Conservation (phyloP, 1,139 yeast species). For the Geotrichum citri-aurantii region DNA sequence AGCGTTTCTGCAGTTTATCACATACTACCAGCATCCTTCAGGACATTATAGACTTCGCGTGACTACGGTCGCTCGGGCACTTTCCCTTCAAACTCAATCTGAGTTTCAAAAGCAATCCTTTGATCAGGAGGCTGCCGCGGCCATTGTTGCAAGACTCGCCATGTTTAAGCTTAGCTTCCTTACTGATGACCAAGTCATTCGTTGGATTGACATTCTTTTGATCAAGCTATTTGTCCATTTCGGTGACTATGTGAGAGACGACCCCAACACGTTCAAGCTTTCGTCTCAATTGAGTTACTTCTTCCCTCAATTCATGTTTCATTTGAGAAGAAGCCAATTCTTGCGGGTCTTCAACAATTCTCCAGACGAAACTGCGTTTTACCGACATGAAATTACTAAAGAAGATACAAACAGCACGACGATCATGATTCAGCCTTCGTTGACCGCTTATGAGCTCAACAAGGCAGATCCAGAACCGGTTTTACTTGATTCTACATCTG, state of each 20-base stretch:
- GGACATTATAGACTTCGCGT: constrained; percentile 75
- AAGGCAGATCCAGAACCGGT: constrained; percentile 61
- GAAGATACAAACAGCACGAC: constrained; percentile 63
- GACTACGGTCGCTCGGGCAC: constrained; percentile 71
- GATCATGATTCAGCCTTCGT: constrained; percentile 72
- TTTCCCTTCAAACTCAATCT: constrained; percentile 49
- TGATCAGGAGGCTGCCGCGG: constrained; percentile 99
- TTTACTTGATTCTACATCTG: constrained; percentile 60
- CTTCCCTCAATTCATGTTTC: constrained; percentile 72
- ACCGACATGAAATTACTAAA: constrained; percentile 61
- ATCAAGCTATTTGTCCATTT: constrained; percentile 71
- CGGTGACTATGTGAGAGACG: constrained; percentile 69
- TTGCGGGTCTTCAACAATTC: constrained; percentile 68
- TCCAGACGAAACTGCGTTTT: constrained; percentile 72
- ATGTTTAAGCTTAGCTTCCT: constrained; percentile 61
- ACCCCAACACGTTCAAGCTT: constrained; percentile 60
- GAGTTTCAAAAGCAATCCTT: constrained; percentile 42
- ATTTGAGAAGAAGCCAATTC: constrained; percentile 63
- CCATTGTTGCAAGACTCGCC: constrained; percentile 88
- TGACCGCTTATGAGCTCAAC: constrained; percentile 57
- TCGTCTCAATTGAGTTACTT: constrained; percentile 63
- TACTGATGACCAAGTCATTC: constrained; percentile 64
- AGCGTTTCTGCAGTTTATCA: constrained; percentile 63
- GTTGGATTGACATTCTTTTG: constrained; percentile 71
- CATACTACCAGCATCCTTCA: constrained; percentile 65